Evolutionary conservation across 768 basidiomycete species (phyloP).

Genomic region (Chalciporus pseudorubinellus): DNA sequence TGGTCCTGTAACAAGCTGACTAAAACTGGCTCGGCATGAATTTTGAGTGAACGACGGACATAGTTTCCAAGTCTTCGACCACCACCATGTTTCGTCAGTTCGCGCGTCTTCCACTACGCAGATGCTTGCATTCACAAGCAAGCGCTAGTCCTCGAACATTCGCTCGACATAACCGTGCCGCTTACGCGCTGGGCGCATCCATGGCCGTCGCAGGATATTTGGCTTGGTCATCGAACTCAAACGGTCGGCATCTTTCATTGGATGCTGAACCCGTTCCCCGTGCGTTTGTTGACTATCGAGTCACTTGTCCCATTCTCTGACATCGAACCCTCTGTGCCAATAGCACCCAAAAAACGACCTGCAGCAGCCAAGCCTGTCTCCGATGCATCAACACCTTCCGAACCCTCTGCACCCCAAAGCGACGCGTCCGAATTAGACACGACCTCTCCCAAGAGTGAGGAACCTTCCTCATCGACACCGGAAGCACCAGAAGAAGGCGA

Average conservation of each 20-base stretch:
- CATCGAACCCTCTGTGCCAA: not conserved
- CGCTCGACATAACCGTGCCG: conserved; percentile 26
- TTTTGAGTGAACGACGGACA: conserved; percentile 12
- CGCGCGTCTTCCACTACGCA: conserved; percentile 50
- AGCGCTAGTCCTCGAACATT: conserved; percentile 19
- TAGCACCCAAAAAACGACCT: conserved; percentile 20
- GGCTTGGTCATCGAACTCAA: conserved; percentile 46
- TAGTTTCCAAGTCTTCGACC: not conserved
- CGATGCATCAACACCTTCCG: conserved; percentile 19
- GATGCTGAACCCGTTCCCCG: conserved; percentile 39
- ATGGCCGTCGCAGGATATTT: conserved; percentile 45
- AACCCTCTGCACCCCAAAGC: conserved; percentile 14
- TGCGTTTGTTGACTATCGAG: conserved; percentile 11
- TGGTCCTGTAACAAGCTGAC: conserved; percentile 17
- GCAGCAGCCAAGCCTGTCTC: conserved; percentile 2
- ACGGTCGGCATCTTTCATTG: conserved; percentile 43
- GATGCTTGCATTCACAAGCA: conserved; percentile 49
- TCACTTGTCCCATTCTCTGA: not conserved
- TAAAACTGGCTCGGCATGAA: conserved; percentile 22
- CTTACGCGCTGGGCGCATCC: conserved; percentile 44
- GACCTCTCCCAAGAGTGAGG: conserved; percentile 2
- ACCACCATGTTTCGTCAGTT: conserved; percentile 53
- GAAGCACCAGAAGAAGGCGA: conserved; percentile 19
- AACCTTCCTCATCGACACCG: conserved; percentile 7
- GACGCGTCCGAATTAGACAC: conserved; percentile 16